Evolutionary conservation across 495 filamentous ascomycete species (phyloP), one percentile per base, ranked within the genome.

Genomic region (Lophiostoma macrostomum): DNA sequence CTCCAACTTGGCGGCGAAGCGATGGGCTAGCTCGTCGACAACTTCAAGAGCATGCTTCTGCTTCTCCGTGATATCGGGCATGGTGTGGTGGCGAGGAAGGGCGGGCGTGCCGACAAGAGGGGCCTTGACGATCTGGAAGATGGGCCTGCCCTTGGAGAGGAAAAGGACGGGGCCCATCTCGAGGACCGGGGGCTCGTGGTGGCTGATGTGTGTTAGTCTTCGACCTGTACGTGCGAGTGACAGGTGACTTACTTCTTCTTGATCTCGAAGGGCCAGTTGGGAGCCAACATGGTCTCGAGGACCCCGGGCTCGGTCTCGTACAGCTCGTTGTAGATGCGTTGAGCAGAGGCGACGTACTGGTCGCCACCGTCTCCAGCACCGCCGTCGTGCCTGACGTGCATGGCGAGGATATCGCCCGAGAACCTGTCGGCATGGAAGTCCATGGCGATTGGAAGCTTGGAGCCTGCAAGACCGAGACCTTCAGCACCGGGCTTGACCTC

Each of bases 381-480:
- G 19, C 58, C 62, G 39, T 61, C 58, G 23, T 58, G 31, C 19
- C 55, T 25, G 6, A 65, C 53, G 35, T 65, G 48, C 18, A 65
- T 29, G 18, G 62, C 58, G 16, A 65, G 46, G 24, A 65, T 38
- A 30, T 65, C 58, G 14, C 62, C 62, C 8, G 58, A 61, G 58
- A 58, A 65, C 1, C 62, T 49, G 29, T 65, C 62, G 24, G 36
- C 27, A 24, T 65, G 62, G 41, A 58, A 65, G 16, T 61, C 58
- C 62, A 65, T 65, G 12, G 53, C 58, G 11, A 50, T 25, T 18
- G 58, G 36, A 12, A 61, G 31, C 58, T 65, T 65, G 5, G 62
- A 65, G 2, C 58, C 62, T 4, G 58, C 58, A 23, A 65, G 53
- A 14, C 58, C 62, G 19, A 58, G 14, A 16, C 50, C 50, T 34